Evolutionary conservation across 306 rosid genomes (phyloP).

Genomic region (Quercus mongolica): DNA sequence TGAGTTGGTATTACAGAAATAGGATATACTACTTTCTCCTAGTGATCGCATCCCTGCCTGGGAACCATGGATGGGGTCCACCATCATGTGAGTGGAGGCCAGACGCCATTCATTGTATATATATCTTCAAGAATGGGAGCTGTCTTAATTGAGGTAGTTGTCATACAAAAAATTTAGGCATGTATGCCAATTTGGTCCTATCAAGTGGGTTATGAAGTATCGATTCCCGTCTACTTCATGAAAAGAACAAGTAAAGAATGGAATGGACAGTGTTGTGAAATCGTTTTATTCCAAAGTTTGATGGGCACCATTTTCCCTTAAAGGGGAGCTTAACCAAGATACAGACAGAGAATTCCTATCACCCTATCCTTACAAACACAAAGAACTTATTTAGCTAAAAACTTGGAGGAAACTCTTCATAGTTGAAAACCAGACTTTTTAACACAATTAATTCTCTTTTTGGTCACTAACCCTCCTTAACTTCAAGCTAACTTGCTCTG

Average conservation of each 20-base stretch:
- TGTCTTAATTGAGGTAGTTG: not conserved
- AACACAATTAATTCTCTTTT: not conserved
- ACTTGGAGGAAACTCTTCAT: not conserved
- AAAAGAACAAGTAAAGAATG: not conserved
- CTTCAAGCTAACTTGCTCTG: slow-evolving; percentile 15
- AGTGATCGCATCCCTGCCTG: no score
- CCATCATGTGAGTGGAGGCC: no score
- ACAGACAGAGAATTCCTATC: not conserved
- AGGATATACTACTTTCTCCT: no score
- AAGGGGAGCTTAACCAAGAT: not conserved
- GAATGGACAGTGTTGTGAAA: not conserved
- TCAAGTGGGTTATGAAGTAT: not conserved
- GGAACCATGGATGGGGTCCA: no score
- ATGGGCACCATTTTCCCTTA: not conserved
- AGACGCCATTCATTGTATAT: no score
- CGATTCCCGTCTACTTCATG: not conserved
- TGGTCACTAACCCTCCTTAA: not conserved
- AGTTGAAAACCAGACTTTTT: not conserved
- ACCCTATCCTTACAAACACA: not conserved
- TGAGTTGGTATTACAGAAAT: no score
- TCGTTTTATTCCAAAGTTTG: not conserved
- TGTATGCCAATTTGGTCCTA: not conserved
- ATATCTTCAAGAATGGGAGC: not conserved
- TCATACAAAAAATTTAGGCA: not conserved
- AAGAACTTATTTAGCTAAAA: not conserved